Percentiles rank a stretch among this genome's conserved stretches.
Conservation (phyloP, 2,329 filamentous ascomycete genomes). For the Pseudocercospora eumusae region DNA sequence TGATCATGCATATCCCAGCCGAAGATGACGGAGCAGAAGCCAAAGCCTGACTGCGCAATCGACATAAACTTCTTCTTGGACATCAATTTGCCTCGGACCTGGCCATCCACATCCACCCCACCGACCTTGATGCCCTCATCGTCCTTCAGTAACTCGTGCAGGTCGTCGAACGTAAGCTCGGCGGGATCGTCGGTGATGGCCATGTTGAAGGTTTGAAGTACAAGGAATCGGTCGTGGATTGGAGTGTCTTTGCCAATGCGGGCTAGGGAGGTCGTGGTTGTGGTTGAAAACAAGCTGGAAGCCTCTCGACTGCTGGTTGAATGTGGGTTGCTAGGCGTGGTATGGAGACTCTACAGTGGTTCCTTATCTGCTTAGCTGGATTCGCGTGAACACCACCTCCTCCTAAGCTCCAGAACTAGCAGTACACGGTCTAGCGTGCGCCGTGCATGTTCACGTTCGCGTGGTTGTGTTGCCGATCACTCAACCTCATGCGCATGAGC, state of each 20-base stretch:
- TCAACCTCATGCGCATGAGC: not conserved
- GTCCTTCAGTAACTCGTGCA: conserved; percentile 66
- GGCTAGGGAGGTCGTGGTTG: conserved; percentile 8
- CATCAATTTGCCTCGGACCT: conserved; percentile 84
- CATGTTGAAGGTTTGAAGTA: conserved; percentile 31
- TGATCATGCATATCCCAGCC: conserved; percentile 97
- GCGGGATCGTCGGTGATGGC: conserved; percentile 39
- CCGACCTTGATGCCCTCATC: conserved; percentile 85
- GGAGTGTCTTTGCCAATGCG: not conserved
- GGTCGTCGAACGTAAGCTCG: conserved; percentile 61
- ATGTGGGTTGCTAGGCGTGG: not conserved
- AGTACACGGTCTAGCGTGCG: conserved; percentile 7
- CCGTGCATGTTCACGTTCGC: not conserved
- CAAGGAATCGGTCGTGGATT: not conserved
- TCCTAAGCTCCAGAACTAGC: not conserved
- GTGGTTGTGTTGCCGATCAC: not conserved
- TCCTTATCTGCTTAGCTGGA: conserved; percentile 14
- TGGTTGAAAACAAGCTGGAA: conserved; percentile 32
- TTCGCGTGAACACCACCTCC: not conserved
- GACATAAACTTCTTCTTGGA: conserved; percentile 92
- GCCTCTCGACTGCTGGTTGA: conserved; percentile 15
- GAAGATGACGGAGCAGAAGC: conserved; percentile 92
- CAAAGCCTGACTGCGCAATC: conserved; percentile 77
- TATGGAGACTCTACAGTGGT: conserved; percentile 9
- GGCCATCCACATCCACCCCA: conserved; percentile 82